Conservation (phyloP, 1,284 basidiomycete genomes). For the Apiotrichum gracile region DNA sequence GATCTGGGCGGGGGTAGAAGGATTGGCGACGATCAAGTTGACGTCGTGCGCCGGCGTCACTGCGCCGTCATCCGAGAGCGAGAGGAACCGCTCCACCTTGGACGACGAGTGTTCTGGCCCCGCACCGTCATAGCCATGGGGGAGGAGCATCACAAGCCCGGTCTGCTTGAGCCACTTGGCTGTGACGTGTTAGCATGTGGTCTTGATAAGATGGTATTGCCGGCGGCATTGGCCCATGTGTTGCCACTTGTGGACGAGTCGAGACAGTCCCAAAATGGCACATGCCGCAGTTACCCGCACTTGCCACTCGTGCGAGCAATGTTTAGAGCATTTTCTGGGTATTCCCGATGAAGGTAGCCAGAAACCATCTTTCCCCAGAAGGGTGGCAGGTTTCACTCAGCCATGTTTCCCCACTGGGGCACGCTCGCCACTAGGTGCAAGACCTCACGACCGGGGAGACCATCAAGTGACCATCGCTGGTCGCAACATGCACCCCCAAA, state of each 20-base stretch:
- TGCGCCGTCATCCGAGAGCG: slow-evolving; percentile 47
- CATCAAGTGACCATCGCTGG: background rate
- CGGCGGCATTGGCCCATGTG: background rate
- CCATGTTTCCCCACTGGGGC: no score
- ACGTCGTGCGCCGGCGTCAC: slow-evolving; percentile 49
- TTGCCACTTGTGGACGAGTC: slow-evolving; percentile 1
- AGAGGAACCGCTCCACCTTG: slow-evolving; percentile 76
- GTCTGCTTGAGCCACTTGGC: slow-evolving; percentile 93
- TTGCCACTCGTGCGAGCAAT: no score
- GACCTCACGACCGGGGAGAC: no score
- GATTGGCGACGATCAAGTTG: slow-evolving; percentile 77
- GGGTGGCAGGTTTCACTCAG: no score
- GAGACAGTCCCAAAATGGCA: no score
- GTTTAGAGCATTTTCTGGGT: no score
- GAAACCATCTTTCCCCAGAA: no score
- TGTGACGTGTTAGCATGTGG: slow-evolving; percentile 42
- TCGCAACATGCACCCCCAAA: no score
- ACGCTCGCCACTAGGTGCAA: no score
- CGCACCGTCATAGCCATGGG: slow-evolving; percentile 80
- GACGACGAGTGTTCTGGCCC: slow-evolving; percentile 86
- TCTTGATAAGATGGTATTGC: no score
- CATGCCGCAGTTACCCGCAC: no score
- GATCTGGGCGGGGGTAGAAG: slow-evolving; percentile 80
- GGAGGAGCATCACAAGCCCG: slow-evolving; percentile 75
- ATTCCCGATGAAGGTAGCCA: no score